Conservation (phyloP, 2,329 filamentous ascomycete genomes). For the Clarireedia homoeocarpa region DNA sequence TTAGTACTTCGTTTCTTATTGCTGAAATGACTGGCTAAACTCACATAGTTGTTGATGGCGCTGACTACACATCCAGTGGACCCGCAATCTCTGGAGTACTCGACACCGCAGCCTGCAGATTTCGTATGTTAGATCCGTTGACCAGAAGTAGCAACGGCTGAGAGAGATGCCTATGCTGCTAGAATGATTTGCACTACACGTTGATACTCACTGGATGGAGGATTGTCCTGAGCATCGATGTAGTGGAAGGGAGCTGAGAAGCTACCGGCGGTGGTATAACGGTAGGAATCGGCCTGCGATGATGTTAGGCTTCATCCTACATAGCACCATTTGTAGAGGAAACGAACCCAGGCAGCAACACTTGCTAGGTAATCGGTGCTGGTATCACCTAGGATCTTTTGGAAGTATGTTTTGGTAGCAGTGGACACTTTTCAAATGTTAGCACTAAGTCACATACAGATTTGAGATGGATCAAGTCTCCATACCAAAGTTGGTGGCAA, state of each 20-base stretch:
- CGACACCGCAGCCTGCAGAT: conserved; percentile 41
- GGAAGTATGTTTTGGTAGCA: conserved; percentile 49
- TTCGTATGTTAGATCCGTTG: not conserved
- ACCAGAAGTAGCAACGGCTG: not conserved
- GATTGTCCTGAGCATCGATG: conserved; percentile 58
- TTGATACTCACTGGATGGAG: conserved; percentile 35
- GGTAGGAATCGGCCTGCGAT: conserved; percentile 43
- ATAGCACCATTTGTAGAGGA: not conserved
- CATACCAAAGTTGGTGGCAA: conserved; percentile 47
- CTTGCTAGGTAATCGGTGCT: conserved; percentile 51
- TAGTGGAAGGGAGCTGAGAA: conserved; percentile 59
- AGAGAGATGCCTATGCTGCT: not conserved
- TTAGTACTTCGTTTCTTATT: not conserved
- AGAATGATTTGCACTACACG: not conserved
- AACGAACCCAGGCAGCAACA: conserved; percentile 49
- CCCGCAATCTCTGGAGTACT: conserved; percentile 54
- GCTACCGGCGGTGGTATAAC: conserved; percentile 54
- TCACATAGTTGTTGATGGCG: conserved; percentile 26
- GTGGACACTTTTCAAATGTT: conserved; percentile 36
- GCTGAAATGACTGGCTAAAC: not conserved
- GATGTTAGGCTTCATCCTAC: not conserved
- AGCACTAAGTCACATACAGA: not conserved
- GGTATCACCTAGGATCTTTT: conserved; percentile 47
- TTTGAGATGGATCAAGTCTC: not conserved
- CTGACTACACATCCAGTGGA: conserved; percentile 50